phyloP scores from a whole-genome alignment of 75 land plant species.

The Pinus taeda region DNA sequence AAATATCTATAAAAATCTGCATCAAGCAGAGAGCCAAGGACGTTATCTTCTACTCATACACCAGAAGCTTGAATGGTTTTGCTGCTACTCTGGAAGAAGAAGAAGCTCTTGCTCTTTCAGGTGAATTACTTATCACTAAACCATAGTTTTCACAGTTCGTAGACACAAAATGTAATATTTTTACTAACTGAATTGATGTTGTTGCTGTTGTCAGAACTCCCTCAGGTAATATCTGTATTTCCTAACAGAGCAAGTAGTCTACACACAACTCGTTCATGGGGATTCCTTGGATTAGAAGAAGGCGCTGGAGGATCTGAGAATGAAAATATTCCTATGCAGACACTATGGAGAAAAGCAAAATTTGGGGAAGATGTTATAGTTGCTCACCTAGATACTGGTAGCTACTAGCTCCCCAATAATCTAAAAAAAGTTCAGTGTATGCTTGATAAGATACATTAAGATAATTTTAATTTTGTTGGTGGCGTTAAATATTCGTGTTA shows the following conservation, averaged over 20 bases:
- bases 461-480: too few species aligned
- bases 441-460: too few species aligned
- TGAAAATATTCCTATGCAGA: background rate
- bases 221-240: constrained; percentile 6
- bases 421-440: too few species aligned
- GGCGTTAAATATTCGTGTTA: too few species aligned
- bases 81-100: constrained; percentile 42
- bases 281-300: constrained; percentile 38
- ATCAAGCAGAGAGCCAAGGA: constrained; percentile 28
- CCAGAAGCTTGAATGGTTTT: constrained; percentile 50
- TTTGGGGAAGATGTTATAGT: constrained; percentile 40
- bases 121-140: background rate
- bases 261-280: constrained; percentile 52
- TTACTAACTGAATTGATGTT: too few species aligned
- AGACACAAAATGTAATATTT: too few species aligned
- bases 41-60: constrained; percentile 51
- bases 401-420: too few species aligned
- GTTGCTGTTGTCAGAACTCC: background rate
- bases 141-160: background rate
- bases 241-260: constrained; percentile 1
- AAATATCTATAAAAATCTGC: background rate
- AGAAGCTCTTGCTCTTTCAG: constrained; percentile 21
- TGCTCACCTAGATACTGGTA: constrained; percentile 43
- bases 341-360: constrained; percentile 32
- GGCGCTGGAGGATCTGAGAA: background rate